These are phyloP conservation scores for Microdochium bolleyi DNA, from an alignment of 2,329 filamentous ascomycete genomes.

Conservation along the genomic window DNA sequence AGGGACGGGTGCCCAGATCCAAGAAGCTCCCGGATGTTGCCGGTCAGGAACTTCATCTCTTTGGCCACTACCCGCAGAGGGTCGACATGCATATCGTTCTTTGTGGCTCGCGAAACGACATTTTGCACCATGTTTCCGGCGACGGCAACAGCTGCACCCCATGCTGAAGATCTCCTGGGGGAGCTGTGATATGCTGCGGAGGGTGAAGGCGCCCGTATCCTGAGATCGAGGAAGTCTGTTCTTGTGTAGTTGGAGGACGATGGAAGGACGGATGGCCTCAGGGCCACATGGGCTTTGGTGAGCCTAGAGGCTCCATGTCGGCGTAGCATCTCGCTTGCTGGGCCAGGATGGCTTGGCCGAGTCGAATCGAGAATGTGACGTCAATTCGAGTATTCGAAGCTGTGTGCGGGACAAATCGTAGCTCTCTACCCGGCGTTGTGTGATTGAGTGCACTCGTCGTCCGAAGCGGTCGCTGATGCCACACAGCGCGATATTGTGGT, in stretches of 20 bases:
- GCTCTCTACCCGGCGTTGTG: too few relatives aligned
- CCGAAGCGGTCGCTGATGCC: too few relatives aligned
- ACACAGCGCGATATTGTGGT: too few relatives aligned
- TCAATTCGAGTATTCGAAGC: background rate
- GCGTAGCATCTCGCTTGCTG: background rate
- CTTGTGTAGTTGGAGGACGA: conserved; percentile 29
- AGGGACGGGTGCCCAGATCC: conserved; percentile 91
- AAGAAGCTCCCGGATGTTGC: conserved; percentile 86
- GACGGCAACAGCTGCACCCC: conserved; percentile 66
- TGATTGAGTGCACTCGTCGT: too few relatives aligned
- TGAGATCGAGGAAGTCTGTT: conserved; percentile 18
- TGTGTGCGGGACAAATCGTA: background rate
- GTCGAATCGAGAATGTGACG: background rate
- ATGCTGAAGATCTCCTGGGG: conserved; percentile 49
- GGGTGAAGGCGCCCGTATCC: conserved; percentile 19
- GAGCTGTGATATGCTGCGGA: conserved; percentile 35
- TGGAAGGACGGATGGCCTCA: conserved; percentile 25
- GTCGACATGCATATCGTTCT: conserved; percentile 68
- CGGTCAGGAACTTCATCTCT: conserved; percentile 92
- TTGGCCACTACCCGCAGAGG: conserved; percentile 86
- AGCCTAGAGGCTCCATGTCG: background rate
- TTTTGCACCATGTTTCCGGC: conserved; percentile 65
- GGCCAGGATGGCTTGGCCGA: background rate
- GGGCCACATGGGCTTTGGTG: conserved; percentile 25
- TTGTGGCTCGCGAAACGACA: conserved; percentile 52